Conservation (phyloP, 2,329 filamentous ascomycete species). For the Aspergillus sp. region DNA sequence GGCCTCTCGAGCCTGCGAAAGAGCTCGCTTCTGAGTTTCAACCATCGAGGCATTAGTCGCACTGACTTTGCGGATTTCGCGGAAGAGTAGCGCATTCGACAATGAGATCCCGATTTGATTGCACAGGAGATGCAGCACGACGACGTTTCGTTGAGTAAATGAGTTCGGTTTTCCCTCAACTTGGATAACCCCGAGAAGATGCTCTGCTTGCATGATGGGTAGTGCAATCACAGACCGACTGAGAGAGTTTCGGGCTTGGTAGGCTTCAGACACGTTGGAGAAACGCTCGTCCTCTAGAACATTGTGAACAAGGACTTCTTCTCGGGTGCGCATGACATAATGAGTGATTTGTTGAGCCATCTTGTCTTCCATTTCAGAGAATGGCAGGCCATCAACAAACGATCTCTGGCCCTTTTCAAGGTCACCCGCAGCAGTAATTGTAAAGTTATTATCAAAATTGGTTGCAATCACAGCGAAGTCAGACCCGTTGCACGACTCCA, state of each 20-base stretch:
- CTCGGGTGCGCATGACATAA: constrained; percentile 62
- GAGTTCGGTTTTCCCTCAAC: constrained; percentile 63
- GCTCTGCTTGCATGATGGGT: constrained; percentile 61
- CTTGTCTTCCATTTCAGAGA: constrained; percentile 58
- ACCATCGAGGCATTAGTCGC: constrained; percentile 66
- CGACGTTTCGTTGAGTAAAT: constrained; percentile 60
- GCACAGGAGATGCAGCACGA: constrained; percentile 56
- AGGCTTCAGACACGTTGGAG: constrained; percentile 59
- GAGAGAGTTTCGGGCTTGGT: constrained; percentile 55
- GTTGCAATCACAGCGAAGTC: constrained; percentile 62
- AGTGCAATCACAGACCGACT: constrained; percentile 62
- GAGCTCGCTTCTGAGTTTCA: constrained; percentile 62
- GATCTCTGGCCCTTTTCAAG: constrained; percentile 55
- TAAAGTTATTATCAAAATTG: constrained; percentile 60
- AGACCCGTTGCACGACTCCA: constrained; percentile 62
- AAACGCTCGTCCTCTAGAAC: constrained; percentile 66
- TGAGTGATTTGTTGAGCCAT: constrained; percentile 62
- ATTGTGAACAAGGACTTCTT: constrained; percentile 64
- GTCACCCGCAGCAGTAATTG: constrained; percentile 60
- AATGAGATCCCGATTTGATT: constrained; percentile 66
- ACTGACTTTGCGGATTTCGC: constrained; percentile 60
- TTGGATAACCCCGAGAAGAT: constrained; percentile 61
- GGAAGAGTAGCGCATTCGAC: constrained; percentile 64
- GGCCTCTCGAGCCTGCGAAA: constrained; percentile 61
- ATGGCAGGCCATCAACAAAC: constrained; percentile 55